Conservation (phyloP, 768 basidiomycete species). For the Termitomyces sp. region DNA sequence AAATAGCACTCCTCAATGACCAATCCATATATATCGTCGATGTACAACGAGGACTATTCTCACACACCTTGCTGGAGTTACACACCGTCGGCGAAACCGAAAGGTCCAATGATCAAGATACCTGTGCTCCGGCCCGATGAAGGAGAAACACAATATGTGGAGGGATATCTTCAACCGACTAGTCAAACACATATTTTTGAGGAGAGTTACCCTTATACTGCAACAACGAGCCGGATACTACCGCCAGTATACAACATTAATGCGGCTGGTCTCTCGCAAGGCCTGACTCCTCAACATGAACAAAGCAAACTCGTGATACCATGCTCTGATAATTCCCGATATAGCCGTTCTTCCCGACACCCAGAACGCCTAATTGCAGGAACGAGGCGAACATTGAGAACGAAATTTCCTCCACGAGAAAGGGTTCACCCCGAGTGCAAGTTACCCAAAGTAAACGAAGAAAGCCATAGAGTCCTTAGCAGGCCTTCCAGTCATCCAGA, state of each 20-base stretch:
- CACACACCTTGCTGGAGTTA: background rate
- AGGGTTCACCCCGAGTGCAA: background rate
- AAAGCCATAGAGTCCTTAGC: background rate
- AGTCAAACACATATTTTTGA: background rate
- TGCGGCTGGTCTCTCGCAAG: background rate
- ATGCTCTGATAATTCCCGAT: background rate
- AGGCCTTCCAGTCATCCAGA: background rate
- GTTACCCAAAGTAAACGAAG: background rate
- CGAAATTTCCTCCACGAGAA: background rate
- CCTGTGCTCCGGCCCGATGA: background rate
- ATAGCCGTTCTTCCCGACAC: background rate
- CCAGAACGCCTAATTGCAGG: background rate
- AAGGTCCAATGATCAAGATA: background rate
- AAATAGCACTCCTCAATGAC: background rate
- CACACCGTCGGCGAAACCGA: background rate
- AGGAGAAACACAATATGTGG: background rate
- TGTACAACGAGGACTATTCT: conserved; percentile 1
- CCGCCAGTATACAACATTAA: background rate
- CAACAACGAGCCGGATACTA: background rate
- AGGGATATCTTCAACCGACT: background rate
- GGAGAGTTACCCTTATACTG: background rate
- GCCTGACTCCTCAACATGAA: background rate
- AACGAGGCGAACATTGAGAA: background rate
- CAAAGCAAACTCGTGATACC: background rate
- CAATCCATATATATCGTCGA: background rate